A percentile compares a stretch with the other conserved stretches of the same genome.
Conservation (phyloP, 2,329 filamentous ascomycete genomes). For the Fusarium cyanostomum region DNA sequence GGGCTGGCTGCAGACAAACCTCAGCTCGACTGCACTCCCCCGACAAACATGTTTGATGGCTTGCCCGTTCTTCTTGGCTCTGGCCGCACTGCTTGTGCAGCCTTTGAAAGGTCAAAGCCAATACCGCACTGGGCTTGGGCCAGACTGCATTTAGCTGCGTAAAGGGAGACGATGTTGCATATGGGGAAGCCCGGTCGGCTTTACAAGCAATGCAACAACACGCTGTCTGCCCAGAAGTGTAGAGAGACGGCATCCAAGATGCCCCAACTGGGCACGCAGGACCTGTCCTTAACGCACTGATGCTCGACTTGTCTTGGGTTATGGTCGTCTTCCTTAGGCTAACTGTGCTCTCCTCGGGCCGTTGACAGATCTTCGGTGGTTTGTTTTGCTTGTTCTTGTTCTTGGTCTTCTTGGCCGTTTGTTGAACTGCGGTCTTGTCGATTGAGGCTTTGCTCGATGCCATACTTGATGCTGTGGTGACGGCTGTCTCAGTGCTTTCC, state of each 20-base stretch:
- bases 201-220: not conserved
- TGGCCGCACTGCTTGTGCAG: not conserved
- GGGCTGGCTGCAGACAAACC: not conserved
- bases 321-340: not conserved
- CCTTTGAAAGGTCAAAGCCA: not conserved
- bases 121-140: not conserved
- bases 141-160: not conserved
- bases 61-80: not conserved
- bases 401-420: not conserved
- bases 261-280: too few species aligned
- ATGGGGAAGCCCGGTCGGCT: not conserved
- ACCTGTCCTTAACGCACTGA: too few species aligned
- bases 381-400: not conserved
- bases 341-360: not conserved
- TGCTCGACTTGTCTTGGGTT: not conserved
- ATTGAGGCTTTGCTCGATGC: not conserved
- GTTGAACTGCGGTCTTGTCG: not conserved
- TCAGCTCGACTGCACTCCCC: not conserved
- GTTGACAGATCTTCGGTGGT: not conserved
- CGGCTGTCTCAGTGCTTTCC: not conserved
- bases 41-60: not conserved
- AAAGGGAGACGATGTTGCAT: not conserved
- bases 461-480: not conserved
- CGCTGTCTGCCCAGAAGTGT: not conserved
- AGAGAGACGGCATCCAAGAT: too few species aligned